These are phyloP conservation scores for Alternaria sp. DNA, from an alignment of 2,329 filamentous ascomycete species.

Conservation along the genomic window DNA sequence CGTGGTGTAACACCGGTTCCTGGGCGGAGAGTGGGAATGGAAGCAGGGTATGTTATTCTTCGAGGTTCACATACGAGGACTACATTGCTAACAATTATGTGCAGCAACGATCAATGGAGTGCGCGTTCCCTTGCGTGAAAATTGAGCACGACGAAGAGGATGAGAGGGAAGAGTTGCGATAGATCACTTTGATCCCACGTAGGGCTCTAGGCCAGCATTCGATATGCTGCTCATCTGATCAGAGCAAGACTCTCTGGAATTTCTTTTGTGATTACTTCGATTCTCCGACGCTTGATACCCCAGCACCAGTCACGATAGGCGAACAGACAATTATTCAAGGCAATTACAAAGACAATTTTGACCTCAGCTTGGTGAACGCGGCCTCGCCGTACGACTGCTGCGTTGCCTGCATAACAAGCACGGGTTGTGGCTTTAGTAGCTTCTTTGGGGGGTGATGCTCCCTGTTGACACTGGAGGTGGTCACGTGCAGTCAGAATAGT, in stretches of 20 bases:
- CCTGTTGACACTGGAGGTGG: too few species aligned
- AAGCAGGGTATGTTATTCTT: slow-evolving; percentile 11
- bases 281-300: not conserved
- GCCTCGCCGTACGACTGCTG: not conserved
- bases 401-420: not conserved
- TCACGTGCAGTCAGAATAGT: not conserved
- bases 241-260: not conserved
- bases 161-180: slow-evolving; percentile 12
- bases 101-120: slow-evolving; percentile 20
- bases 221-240: not conserved
- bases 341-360: too few species aligned
- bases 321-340: too few species aligned
- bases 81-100: not conserved
- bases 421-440: too few species aligned
- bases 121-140: slow-evolving; percentile 17
- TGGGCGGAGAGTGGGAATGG: slow-evolving; percentile 9
- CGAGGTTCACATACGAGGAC: not conserved
- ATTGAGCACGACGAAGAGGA: slow-evolving; percentile 7
- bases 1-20: slow-evolving; percentile 11
- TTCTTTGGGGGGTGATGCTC: too few species aligned
- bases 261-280: not conserved
- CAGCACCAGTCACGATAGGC: too few species aligned
- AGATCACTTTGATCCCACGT: not conserved
- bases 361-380: not conserved
- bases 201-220: not conserved